These are phyloP conservation scores for Globisporangium okanoganense DNA, from an alignment of 352 stramenopile genomes.

Conservation along the genomic window DNA sequence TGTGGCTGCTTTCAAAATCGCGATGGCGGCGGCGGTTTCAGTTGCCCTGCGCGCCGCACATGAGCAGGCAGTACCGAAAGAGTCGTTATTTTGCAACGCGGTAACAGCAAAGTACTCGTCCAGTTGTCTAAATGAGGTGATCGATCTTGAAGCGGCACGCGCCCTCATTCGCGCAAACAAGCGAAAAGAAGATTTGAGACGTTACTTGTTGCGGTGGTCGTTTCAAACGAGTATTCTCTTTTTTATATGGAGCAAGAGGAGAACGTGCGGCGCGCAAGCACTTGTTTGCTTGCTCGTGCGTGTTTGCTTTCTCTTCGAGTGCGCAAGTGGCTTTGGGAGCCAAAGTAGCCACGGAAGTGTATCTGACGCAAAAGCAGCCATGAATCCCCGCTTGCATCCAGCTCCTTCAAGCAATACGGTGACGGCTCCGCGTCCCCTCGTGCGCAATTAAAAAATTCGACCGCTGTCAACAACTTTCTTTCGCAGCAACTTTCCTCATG, in stretches of 20 bases:
- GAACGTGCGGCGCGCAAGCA: slow-evolving; percentile 3
- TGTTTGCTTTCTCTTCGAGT: neutral
- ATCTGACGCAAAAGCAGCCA: neutral
- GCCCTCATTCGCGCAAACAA: too few relatives aligned
- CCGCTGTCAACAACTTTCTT: neutral
- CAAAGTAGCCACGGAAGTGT: neutral
- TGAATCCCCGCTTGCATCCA: neutral
- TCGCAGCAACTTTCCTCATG: neutral
- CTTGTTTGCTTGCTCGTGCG: neutral
- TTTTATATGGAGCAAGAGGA: neutral
- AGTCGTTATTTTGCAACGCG: neutral
- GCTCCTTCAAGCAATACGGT: neutral
- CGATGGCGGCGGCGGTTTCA: neutral
- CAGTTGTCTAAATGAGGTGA: neutral
- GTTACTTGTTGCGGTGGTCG: slow-evolving; percentile 1
- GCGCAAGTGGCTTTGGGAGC: neutral
- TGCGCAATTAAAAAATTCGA: neutral
- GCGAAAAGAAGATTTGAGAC: neutral
- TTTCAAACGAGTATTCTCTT: neutral
- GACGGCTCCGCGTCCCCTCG: neutral
- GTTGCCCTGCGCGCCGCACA: neutral
- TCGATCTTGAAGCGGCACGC: slow-evolving; percentile 2
- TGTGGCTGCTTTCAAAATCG: slow-evolving; percentile 5
- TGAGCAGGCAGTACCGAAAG: neutral
- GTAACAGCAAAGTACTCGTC: too few relatives aligned